These are phyloP conservation scores for Scenedesmus sp. DNA, from an alignment of 163 green algal genomes.

Conservation along the genomic window DNA sequence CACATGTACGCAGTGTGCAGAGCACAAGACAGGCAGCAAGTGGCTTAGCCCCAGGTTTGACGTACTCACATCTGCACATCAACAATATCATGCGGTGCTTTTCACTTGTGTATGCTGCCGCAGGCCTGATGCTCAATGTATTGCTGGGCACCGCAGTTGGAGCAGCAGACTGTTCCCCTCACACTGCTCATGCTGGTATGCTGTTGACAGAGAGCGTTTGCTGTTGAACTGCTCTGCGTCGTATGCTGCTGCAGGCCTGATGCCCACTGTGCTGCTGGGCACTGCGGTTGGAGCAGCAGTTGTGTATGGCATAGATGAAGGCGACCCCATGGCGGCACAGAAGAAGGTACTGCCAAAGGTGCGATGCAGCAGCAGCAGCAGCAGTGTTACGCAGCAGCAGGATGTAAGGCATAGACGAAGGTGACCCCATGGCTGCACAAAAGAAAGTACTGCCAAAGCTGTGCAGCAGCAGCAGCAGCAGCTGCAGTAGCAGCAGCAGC, in stretches of 20 bases:
- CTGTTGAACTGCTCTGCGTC: too few relatives aligned
- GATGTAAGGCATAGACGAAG: not conserved
- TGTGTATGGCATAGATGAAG: slow-evolving; percentile 51
- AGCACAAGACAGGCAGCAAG: too few relatives aligned
- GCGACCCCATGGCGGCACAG: slow-evolving; percentile 35
- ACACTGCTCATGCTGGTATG: not conserved
- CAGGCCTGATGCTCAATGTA: slow-evolving; percentile 43
- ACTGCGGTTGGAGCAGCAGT: slow-evolving; percentile 40
- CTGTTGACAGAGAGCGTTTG: too few relatives aligned
- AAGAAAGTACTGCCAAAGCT: not conserved
- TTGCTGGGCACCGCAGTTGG: slow-evolving; percentile 39
- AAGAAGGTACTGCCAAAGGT: slow-evolving; percentile 23
- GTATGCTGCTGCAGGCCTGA: slow-evolving; percentile 25
- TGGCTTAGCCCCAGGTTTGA: too few relatives aligned
- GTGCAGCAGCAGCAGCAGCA: not conserved
- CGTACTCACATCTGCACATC: too few relatives aligned
- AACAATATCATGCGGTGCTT: not conserved
- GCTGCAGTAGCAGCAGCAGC: not conserved
- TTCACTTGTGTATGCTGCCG: not conserved
- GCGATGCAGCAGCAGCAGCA: not conserved
- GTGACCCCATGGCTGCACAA: not conserved
- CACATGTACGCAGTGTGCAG: too few relatives aligned
- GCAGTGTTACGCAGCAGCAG: not conserved
- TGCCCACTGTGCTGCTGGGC: slow-evolving; percentile 42
- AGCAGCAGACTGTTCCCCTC: not conserved